Percentiles rank a stretch among this genome's conserved stretches.
Conservation (phyloP, 257 asterid genomes). For the Solanum virginianum region DNA sequence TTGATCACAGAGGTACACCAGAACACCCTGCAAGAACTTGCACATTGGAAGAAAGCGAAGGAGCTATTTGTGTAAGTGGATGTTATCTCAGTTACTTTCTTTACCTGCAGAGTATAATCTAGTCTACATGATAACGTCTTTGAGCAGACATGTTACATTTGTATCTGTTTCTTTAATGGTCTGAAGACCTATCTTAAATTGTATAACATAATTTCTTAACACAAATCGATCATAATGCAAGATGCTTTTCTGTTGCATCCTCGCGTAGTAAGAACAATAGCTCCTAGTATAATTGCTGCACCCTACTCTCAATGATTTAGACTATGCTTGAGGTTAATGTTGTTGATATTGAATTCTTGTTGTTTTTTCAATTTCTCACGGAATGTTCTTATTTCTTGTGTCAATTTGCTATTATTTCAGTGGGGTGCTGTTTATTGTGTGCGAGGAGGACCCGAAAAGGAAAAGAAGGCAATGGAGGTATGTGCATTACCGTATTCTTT, state of each 20-base stretch:
- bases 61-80: constrained; percentile 65
- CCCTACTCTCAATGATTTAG: background rate
- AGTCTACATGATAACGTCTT: background rate
- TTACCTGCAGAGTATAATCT: background rate
- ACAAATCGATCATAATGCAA: background rate
- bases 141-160: background rate
- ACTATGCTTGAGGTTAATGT: background rate
- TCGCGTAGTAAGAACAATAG: background rate
- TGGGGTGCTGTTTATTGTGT: constrained; percentile 95
- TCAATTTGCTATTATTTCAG: constrained; percentile 17
- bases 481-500: background rate
- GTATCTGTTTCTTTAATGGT: background rate
- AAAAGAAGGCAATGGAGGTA: constrained; percentile 79
- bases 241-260: background rate
- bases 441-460: constrained; percentile 74
- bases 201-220: background rate
- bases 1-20: constrained; percentile 94
- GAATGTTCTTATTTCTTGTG: background rate
- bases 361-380: background rate
- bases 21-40: constrained; percentile 97
- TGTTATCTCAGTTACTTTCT: background rate
- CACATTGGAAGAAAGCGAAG: constrained; percentile 67
- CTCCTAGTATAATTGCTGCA: background rate
- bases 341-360: background rate
- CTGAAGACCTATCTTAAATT: background rate